These are phyloP conservation scores for Cryptococcus neoformans DNA, from an alignment of 1,284 basidiomycete species.

Conservation along the genomic window DNA sequence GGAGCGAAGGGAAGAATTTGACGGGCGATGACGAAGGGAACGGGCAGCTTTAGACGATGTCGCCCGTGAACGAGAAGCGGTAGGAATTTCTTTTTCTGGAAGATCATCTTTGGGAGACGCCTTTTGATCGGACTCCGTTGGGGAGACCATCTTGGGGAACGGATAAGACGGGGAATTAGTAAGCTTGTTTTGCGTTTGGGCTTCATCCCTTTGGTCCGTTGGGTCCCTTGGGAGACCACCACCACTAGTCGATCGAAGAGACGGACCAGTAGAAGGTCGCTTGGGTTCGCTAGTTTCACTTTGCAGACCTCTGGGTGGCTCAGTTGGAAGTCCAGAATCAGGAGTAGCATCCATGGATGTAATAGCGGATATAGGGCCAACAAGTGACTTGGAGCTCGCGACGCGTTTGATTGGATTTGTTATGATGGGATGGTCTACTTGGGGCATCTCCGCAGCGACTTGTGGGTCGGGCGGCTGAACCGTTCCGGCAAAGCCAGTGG, in stretches of 20 bases:
- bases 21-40: constrained; percentile 27
- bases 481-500: constrained; percentile 31
- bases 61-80: constrained; percentile 8
- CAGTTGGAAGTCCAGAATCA: neutral
- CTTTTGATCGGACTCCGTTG: neutral
- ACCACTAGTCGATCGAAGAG: constrained; percentile 17
- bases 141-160: constrained; percentile 19
- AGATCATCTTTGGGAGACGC: neutral
- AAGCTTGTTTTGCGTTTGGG: neutral
- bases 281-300: neutral
- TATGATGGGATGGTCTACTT: constrained; percentile 6
- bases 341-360: constrained; percentile 4
- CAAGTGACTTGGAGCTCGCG: constrained; percentile 11
- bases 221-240: constrained; percentile 17
- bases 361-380: constrained; percentile 8
- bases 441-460: constrained; percentile 12
- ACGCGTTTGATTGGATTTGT: constrained; percentile 7
- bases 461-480: constrained; percentile 25
- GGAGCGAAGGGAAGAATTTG: constrained; percentile 39
- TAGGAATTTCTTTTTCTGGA: neutral
- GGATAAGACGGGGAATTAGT: constrained; percentile 26
- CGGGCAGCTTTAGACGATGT: constrained; percentile 9
- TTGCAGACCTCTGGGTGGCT: constrained; percentile 1
- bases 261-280: neutral
- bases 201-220: neutral